A percentile compares a stretch with the other conserved stretches of the same genome.
Conservation (phyloP, 345 rosid genomes). For the Zanthoxylum bungeanum region DNA sequence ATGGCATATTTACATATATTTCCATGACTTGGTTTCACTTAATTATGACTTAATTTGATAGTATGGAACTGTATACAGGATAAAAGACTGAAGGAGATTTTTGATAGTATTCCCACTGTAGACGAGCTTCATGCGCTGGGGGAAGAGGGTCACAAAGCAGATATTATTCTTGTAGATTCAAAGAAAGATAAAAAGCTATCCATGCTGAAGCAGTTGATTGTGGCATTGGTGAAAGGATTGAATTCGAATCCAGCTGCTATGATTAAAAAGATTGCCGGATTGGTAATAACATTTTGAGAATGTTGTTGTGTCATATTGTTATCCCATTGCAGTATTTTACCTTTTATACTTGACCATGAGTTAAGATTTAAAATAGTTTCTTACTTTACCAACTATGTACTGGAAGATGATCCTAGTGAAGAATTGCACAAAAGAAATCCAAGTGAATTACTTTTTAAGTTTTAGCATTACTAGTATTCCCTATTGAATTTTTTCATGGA, state of each 20-base stretch:
- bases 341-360: background rate
- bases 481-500: no score
- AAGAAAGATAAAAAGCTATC: conserved; percentile 85
- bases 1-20: background rate
- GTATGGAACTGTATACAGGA: conserved; percentile 47
- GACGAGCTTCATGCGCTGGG: conserved; percentile 87
- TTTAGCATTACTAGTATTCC: no score
- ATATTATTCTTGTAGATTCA: conserved; percentile 80
- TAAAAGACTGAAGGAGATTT: conserved; percentile 71
- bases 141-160: conserved; percentile 67
- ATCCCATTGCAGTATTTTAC: background rate
- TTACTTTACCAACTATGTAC: background rate
- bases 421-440: background rate
- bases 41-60: conserved; percentile 4
- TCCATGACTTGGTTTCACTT: background rate
- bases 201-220: conserved; percentile 78
- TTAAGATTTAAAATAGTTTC: background rate
- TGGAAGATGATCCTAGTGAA: background rate
- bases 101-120: conserved; percentile 68
- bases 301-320: conserved; percentile 13
- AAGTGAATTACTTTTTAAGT: no score
- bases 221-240: conserved; percentile 75
- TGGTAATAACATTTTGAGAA: conserved; percentile 50
- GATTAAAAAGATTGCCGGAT: conserved; percentile 89
- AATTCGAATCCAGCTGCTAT: conserved; percentile 84